Evolutionary conservation across 768 basidiomycete species (phyloP).

Genomic region (Suillus tomentosus): DNA sequence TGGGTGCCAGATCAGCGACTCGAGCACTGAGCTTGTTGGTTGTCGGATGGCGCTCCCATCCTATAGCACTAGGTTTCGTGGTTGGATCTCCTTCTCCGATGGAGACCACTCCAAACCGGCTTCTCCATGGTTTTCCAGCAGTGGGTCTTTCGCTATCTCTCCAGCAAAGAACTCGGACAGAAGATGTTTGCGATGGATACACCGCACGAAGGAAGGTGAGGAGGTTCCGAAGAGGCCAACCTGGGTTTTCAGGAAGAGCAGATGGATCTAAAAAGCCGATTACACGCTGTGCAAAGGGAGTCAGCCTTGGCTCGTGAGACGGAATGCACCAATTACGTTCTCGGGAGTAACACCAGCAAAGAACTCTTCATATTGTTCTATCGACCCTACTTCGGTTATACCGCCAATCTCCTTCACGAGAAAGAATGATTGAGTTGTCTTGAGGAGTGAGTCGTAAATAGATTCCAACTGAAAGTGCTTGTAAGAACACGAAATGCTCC

Average conservation of each 20-base stretch:
- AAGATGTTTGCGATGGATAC: constrained; percentile 49
- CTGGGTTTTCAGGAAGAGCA: constrained; percentile 68
- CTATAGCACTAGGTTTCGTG: constrained; percentile 66
- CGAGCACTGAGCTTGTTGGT: constrained; percentile 83
- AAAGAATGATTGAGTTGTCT: constrained; percentile 57
- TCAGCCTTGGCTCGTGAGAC: background rate
- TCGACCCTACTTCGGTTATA: constrained; percentile 44
- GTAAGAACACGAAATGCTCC: background rate
- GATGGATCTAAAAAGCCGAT: constrained; percentile 87
- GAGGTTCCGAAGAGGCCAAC: constrained; percentile 93
- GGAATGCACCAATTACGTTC: constrained; percentile 35
- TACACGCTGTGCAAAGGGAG: constrained; percentile 37
- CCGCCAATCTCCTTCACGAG: constrained; percentile 49
- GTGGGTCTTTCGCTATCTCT: constrained; percentile 59
- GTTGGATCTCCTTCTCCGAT: constrained; percentile 19
- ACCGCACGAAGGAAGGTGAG: constrained; percentile 75
- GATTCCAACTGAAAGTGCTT: constrained; percentile 44
- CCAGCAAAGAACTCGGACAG: constrained; percentile 74
- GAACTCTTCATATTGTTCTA: constrained; percentile 62
- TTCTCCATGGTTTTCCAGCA: constrained; percentile 52
- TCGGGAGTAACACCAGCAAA: constrained; percentile 46
- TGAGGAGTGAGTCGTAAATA: constrained; percentile 52
- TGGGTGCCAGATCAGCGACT: constrained; percentile 87
- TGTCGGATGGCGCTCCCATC: constrained; percentile 92
- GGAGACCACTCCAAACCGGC: constrained; percentile 57